Base-by-base conservation (phyloP, 2,329 filamentous ascomycete genomes). In the Torrubiellomyces zombiae region DNA sequence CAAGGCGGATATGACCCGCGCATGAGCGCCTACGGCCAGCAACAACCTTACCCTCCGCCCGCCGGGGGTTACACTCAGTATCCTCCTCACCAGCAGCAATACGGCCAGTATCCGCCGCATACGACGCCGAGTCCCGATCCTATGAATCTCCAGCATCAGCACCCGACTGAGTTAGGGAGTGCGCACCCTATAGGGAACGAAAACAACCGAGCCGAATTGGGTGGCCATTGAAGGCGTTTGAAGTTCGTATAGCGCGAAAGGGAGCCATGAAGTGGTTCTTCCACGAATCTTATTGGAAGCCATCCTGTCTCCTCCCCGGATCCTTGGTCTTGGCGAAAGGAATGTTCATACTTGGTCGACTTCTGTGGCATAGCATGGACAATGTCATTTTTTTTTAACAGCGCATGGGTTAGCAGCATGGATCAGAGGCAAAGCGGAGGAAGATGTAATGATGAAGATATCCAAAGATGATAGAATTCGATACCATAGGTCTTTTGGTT, bases 191-290 rank as follows among this genome's bases (percentile, higher is more conserved):
- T 47, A 14, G 47, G 47, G 4, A 40, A 38, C 3, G 42, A 44
- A 30, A 36, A 27, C 14, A 51, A 51, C 32, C 38, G 48, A 11
- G 48, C 47, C 4, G 45, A 51, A 31, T 34, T 51, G 24, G 19
- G 24, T n/a, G 33, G 22, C 30, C 6, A 7, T 6, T 21, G n/a
- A 21, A n/a, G n/a, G n/a, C n/a, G n/a, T n/a, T n/a, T n/a, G n/a
- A n/a, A n/a, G n/a, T n/a, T n/a, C n/a, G n/a, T n/a, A n/a, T n/a
- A n/a, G n/a, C n/a, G n/a, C n/a, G n/a, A n/a, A n/a, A n/a, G n/a
- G n/a, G n/a, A n/a, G n/a, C n/a, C n/a, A n/a, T n/a, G n/a, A n/a
- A n/a, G n/a, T n/a, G n/a, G n/a, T n/a, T n/a, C n/a, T n/a, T n/a
- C n/a, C n/a, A n/a, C n/a, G n/a, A n/a, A n/a, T n/a, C n/a, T n/a